Base-by-base conservation (phyloP, 176 grass and related monocot species). In the Pontederia crassipes region DNA sequence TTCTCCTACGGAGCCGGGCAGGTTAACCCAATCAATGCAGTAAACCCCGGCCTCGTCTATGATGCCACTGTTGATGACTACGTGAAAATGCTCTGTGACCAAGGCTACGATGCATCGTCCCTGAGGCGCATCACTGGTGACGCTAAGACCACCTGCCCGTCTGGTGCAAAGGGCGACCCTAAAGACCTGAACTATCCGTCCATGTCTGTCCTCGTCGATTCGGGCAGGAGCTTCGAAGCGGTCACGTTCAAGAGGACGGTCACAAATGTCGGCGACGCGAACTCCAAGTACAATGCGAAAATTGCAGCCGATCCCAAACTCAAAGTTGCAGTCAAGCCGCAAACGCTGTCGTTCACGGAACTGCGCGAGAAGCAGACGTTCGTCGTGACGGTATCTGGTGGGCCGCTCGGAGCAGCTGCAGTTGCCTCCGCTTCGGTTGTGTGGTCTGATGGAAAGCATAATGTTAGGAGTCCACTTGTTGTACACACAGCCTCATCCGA, bases 151-250 rank as follows among this genome's bases (percentile, higher is more conserved):
- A 46, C n/a, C 40, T 56, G 67, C 29, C 20, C 20, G 20, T 2
- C 29, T 8, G 11, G 10, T 5, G 12, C 3, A 8, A 8, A 4
- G 4, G 49, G 59, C 27, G 17, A 35, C 8, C 18, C 48, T 17
- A 45, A 5, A 14, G 73, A 74, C 55, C 83, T 81, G 27, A 86
- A 81, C 69, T 78, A 86, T 48, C 83, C 83, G 11, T 81, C 83
- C 7, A 86, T 86, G 78, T 54, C 66, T 7, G 46, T 65, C 2
- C 60, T 2, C 11, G 70, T 64, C 4, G 4, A 0, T 0, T 8
- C 55, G 0, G 15, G 49, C 3, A 61, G 40, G 52, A 47, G 32
- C 35, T 79, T 87, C 57, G 20, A 24, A 52, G 5, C 12, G 17
- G 46, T 24, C 6, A 12, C 1, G 1, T 87, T 87, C 61, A 62